Percentiles rank a stretch among this genome's conserved stretches.
Evolutionary conservation across 179 eudicot genomes (phyloP).

Genomic region (Spergularia azorica): DNA sequence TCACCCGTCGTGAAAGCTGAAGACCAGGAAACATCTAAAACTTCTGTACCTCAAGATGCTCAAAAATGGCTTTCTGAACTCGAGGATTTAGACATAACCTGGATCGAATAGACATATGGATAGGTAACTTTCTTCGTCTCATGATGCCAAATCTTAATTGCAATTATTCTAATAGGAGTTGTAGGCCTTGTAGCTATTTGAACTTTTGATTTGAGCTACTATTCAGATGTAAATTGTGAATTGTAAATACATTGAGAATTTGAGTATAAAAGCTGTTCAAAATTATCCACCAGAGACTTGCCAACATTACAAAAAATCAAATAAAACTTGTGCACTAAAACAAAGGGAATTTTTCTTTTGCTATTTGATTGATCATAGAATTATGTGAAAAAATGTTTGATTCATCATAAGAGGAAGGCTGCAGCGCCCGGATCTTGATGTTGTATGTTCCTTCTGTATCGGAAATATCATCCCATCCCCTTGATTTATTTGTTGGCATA

Average conservation of each 20-base stretch:
- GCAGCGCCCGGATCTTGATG: slow-evolving; percentile 40
- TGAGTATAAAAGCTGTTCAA: slow-evolving; percentile 6
- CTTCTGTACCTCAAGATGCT: slow-evolving; percentile 58
- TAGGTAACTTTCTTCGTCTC: slow-evolving; percentile 11
- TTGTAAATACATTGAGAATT: slow-evolving; percentile 1
- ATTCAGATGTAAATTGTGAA: neutral
- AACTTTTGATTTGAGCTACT: neutral
- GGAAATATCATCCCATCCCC: slow-evolving; percentile 35
- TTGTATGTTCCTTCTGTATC: slow-evolving; percentile 25
- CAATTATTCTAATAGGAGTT: neutral
- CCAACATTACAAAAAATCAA: neutral
- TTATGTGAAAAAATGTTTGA: slow-evolving; percentile 25
- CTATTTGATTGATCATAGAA: neutral
- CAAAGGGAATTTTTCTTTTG: neutral
- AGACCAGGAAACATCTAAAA: slow-evolving; percentile 39
- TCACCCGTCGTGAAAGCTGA: slow-evolving; percentile 35
- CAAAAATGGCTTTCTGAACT: slow-evolving; percentile 76
- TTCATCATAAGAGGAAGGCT: slow-evolving; percentile 36
- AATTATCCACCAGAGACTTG: slow-evolving; percentile 8
- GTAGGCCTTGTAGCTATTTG: no score
- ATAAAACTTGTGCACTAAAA: neutral
- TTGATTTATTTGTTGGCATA: slow-evolving; percentile 12
- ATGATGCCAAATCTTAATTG: neutral
- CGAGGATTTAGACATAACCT: slow-evolving; percentile 71
- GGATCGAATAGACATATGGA: slow-evolving; percentile 52